Evolutionary conservation across 106 monocot species (phyloP).

Genomic region (Dendrobium officinale): DNA sequence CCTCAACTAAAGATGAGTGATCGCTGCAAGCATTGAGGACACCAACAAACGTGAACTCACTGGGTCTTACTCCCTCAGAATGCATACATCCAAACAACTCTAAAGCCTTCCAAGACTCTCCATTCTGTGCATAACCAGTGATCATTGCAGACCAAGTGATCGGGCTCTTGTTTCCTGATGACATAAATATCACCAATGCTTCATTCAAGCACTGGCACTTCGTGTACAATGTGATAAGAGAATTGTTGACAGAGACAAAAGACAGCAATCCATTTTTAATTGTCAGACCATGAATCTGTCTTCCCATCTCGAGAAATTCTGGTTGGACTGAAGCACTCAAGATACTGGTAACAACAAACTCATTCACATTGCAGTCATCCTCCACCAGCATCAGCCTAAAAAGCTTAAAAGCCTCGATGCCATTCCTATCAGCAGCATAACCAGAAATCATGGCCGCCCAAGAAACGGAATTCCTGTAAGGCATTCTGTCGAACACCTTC

Average conservation of each 20-base stretch:
- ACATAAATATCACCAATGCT: conserved; percentile 37
- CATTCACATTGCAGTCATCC: conserved; percentile 27
- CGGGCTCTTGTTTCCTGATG: conserved; percentile 25
- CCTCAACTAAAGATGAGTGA: conserved; percentile 9
- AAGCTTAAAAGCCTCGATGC: conserved; percentile 31
- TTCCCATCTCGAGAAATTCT: conserved; percentile 31
- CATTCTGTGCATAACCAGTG: conserved; percentile 62
- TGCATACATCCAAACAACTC: conserved; percentile 48
- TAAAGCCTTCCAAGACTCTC: conserved; percentile 28
- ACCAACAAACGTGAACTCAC: conserved; percentile 64
- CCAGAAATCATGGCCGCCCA: conserved; percentile 67
- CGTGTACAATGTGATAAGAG: conserved; percentile 52
- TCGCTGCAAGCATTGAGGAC: conserved; percentile 63
- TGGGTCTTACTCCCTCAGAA: conserved; percentile 26
- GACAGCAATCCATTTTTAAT: conserved; percentile 34
- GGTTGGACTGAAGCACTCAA: conserved; percentile 30
- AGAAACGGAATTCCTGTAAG: conserved; percentile 38
- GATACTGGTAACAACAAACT: conserved; percentile 55
- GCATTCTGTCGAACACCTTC: conserved; percentile 65
- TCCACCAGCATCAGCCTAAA: conserved; percentile 30
- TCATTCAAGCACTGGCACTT: conserved; percentile 47
- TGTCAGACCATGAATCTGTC: conserved; percentile 34
- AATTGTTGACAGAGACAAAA: conserved; percentile 48
- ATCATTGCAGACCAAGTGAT: conserved; percentile 78
- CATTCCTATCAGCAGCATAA: conserved; percentile 25